Conservation (phyloP, 176 grass and related monocot species). For the Calamus simplicifolius region DNA sequence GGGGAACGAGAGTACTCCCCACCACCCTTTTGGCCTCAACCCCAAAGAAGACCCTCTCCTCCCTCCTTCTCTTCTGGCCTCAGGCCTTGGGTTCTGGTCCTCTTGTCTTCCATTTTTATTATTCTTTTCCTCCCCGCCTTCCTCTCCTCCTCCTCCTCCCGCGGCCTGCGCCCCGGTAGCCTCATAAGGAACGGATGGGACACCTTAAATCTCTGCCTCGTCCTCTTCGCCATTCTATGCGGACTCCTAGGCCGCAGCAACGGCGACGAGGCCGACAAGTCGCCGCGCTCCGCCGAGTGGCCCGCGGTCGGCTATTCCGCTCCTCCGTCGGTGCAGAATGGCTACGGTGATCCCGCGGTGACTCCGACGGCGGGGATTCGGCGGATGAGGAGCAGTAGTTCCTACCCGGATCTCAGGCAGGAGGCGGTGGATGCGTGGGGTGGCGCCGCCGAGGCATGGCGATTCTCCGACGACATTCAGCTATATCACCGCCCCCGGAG, state of each 20-base stretch:
- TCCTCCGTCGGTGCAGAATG: slow-evolving; percentile 3
- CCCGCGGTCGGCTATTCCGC: slow-evolving; percentile 8
- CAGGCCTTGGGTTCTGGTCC: slow-evolving; percentile 54
- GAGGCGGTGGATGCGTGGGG: slow-evolving; percentile 47
- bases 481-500: slow-evolving; percentile 35
- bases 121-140: slow-evolving; percentile 49
- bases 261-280: background rate
- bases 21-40: slow-evolving; percentile 16
- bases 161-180: slow-evolving; percentile 6
- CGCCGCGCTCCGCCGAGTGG: slow-evolving; percentile 13
- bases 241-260: slow-evolving; percentile 54
- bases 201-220: slow-evolving; percentile 69
- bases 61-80: slow-evolving; percentile 22
- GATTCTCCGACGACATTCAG: slow-evolving; percentile 59
- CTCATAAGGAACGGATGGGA: slow-evolving; percentile 67
- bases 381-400: slow-evolving; percentile 81
- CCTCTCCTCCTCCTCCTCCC: slow-evolving; percentile 15
- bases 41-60: slow-evolving; percentile 1
- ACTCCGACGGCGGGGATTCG: slow-evolving; percentile 26
- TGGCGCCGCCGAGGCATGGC: slow-evolving; percentile 30
- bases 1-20: slow-evolving; percentile 18
- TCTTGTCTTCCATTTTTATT: slow-evolving; percentile 52
- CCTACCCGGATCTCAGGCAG: slow-evolving; percentile 65
- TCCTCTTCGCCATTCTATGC: slow-evolving; percentile 72
- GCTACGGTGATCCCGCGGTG: background rate